phyloP scores from a whole-genome alignment of 1,139 yeast genomes.

The Entelexis paramagnoliae region DNA sequence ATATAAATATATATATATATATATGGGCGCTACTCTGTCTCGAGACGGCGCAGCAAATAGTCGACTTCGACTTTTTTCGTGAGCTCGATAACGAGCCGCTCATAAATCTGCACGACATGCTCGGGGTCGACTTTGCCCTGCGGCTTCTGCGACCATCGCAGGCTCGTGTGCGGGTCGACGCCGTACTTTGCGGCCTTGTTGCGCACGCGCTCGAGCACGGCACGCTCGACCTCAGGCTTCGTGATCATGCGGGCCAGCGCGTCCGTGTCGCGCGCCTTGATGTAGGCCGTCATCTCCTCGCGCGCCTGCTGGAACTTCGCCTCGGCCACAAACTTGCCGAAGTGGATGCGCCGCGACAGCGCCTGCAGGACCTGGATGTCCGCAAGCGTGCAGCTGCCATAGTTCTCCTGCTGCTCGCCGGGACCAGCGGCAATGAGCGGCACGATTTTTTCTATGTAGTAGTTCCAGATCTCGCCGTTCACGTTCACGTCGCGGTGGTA shows the following conservation, averaged over 20 bases:
- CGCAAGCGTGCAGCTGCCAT: constrained; percentile 74
- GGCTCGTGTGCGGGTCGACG: constrained; percentile 55
- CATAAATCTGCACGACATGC: constrained; percentile 68
- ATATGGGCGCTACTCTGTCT: constrained; percentile 28
- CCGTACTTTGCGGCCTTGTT: constrained; percentile 81
- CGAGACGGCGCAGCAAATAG: constrained; percentile 71
- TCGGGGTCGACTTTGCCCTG: constrained; percentile 77
- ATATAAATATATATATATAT: too few species aligned
- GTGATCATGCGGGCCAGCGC: constrained; percentile 80
- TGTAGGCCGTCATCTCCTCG: constrained; percentile 53
- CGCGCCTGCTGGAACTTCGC: constrained; percentile 69
- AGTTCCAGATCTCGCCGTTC: constrained; percentile 54
- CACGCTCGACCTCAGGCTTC: constrained; percentile 73
- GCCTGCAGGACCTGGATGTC: constrained; percentile 86
- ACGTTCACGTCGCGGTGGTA: constrained; percentile 68
- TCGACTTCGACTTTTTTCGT: constrained; percentile 94
- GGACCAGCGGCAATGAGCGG: constrained; percentile 57
- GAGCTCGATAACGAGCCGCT: constrained; percentile 80
- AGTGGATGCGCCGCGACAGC: constrained; percentile 86
- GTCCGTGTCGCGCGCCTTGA: constrained; percentile 50
- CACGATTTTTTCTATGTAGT: constrained; percentile 60
- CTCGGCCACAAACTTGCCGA: constrained; percentile 96
- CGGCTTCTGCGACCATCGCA: constrained; percentile 50
- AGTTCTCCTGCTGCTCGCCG: constrained; percentile 67
- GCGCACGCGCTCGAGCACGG: constrained; percentile 64